phyloP scores from a whole-genome alignment of 495 filamentous ascomycete species.

The Thozetella sp. region DNA sequence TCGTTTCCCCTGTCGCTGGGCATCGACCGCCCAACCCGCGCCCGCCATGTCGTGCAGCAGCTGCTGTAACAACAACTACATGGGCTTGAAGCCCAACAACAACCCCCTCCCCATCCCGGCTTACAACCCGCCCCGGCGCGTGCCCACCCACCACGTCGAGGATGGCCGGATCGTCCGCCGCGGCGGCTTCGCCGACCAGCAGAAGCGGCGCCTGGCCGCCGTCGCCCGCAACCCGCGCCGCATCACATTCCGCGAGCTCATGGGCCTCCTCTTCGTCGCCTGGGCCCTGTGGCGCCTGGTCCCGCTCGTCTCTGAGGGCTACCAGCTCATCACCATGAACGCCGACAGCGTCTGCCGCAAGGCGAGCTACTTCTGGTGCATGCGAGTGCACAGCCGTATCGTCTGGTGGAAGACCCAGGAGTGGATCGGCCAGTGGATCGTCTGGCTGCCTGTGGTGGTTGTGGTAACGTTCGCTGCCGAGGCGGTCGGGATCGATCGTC shows the following conservation, averaged over 20 bases:
- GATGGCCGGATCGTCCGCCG: neutral
- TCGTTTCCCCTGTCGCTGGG: neutral
- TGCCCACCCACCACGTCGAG: neutral
- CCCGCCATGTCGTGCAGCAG: neutral
- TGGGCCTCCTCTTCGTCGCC: neutral
- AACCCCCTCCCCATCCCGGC: no score
- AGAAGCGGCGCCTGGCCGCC: neutral
- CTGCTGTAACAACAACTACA: neutral
- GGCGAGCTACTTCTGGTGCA: neutral
- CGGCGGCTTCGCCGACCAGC: neutral
- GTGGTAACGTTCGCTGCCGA: slow-evolving; percentile 36
- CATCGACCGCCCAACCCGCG: neutral
- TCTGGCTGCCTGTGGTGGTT: neutral
- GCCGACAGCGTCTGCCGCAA: neutral
- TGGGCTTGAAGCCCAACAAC: neutral
- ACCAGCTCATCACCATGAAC: neutral
- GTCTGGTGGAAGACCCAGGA: neutral
- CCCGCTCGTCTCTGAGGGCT: neutral
- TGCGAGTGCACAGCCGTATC: no score
- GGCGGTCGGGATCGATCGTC: slow-evolving; percentile 41
- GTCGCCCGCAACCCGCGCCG: neutral
- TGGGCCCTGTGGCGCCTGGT: neutral
- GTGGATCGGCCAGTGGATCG: neutral
- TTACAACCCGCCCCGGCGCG: neutral
- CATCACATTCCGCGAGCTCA: neutral